A percentile compares a stretch with the other conserved stretches of the same genome.
Evolutionary conservation across 345 rosid genomes (phyloP).

Genomic region (Populus tremula): DNA sequence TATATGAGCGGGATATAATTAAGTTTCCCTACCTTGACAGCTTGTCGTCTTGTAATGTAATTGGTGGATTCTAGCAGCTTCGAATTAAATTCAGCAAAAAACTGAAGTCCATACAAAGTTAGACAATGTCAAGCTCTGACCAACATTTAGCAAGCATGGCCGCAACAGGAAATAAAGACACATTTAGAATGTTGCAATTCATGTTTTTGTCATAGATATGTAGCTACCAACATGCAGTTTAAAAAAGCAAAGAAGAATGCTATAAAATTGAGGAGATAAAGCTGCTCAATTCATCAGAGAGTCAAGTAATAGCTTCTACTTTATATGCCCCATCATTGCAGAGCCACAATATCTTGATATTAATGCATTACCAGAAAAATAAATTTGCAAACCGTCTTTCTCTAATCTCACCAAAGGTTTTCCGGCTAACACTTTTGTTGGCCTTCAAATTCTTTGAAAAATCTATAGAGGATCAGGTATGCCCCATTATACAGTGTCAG

Average conservation of each 20-base stretch:
- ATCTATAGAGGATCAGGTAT: background rate
- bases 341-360: background rate
- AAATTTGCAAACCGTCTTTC: background rate
- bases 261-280: background rate
- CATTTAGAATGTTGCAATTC: background rate
- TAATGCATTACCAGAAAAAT: no score
- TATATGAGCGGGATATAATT: background rate
- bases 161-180: background rate
- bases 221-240: background rate
- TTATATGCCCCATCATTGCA: background rate
- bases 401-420: background rate
- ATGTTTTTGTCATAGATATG: background rate
- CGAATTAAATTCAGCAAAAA: slow-evolving; percentile 78
- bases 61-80: slow-evolving; percentile 89
- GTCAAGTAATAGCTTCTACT: background rate
- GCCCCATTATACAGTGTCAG: background rate
- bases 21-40: slow-evolving; percentile 61
- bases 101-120: slow-evolving; percentile 47
- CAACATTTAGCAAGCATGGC: background rate
- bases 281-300: background rate
- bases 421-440: background rate
- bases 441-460: background rate
- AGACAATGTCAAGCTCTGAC: slow-evolving; percentile 6
- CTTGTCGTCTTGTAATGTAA: slow-evolving; percentile 94
- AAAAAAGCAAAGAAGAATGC: background rate